A percentile compares a stretch with the other conserved stretches of the same genome.
These are phyloP conservation scores for Peniophora sp. DNA, from an alignment of 1,284 basidiomycete genomes.

Conservation along the genomic window DNA sequence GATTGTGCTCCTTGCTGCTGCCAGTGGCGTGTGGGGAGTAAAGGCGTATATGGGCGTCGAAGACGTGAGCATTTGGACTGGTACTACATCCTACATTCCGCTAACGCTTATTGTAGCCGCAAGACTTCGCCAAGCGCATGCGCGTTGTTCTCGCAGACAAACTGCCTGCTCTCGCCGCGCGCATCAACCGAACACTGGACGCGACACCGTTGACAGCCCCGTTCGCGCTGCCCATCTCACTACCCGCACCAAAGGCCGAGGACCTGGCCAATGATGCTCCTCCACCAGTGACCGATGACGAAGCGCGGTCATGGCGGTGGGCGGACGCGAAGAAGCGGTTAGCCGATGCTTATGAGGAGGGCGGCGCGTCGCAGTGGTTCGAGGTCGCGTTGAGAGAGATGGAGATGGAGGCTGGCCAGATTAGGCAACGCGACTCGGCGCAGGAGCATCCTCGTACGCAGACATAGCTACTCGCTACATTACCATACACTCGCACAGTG, in stretches of 20 bases:
- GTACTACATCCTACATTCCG: neutral
- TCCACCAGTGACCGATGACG: neutral
- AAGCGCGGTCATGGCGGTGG: slow-evolving; percentile 35
- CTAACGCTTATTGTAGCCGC: slow-evolving; percentile 28
- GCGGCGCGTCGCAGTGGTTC: slow-evolving; percentile 46
- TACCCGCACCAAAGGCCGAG: neutral
- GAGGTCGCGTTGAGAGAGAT: slow-evolving; percentile 41
- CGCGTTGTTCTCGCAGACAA: slow-evolving; percentile 31
- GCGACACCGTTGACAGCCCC: slow-evolving; percentile 10
- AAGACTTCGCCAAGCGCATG: slow-evolving; percentile 49
- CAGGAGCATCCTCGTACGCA: no score
- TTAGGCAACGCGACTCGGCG: no score
- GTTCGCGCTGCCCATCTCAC: slow-evolving; percentile 4
- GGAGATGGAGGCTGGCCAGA: slow-evolving; percentile 39
- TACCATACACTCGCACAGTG: no score
- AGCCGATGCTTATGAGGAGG: slow-evolving; percentile 43
- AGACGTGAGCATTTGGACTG: slow-evolving; percentile 23
- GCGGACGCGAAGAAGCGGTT: slow-evolving; percentile 43
- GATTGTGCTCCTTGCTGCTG: slow-evolving; percentile 26
- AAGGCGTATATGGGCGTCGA: slow-evolving; percentile 31
- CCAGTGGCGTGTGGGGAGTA: slow-evolving; percentile 27
- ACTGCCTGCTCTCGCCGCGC: slow-evolving; percentile 40
- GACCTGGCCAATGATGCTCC: neutral
- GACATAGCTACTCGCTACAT: no score
- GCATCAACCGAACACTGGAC: slow-evolving; percentile 39